A percentile compares a stretch with the other conserved stretches of the same genome.
Evolutionary conservation across 2,329 filamentous ascomycete species (phyloP).

Genomic region (Alternaria angustiovoidea): DNA sequence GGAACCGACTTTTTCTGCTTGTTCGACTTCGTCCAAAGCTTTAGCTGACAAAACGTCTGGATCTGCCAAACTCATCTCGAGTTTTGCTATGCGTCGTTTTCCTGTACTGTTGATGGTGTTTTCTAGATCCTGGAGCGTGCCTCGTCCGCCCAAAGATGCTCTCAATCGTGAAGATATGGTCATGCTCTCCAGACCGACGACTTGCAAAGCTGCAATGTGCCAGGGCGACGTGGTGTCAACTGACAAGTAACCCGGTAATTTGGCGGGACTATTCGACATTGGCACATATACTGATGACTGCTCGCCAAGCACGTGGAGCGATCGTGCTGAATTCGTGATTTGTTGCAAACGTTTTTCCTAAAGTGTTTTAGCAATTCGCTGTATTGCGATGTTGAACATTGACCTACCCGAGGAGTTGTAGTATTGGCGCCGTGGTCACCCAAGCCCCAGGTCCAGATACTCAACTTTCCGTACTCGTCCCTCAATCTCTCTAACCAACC

Average conservation of each 20-base stretch:
- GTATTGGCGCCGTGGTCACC: constrained; percentile 63
- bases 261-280: constrained; percentile 66
- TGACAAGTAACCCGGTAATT: constrained; percentile 64
- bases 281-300: constrained; percentile 82
- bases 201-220: constrained; percentile 80
- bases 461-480: constrained; percentile 90
- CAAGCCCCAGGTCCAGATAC: constrained; percentile 86
- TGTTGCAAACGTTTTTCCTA: constrained; percentile 70
- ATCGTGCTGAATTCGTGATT: constrained; percentile 76
- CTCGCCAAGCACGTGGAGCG: constrained; percentile 71
- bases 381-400: neutral
- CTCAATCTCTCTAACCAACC: constrained; percentile 69
- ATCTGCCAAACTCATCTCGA: constrained; percentile 70
- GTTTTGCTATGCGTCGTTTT: constrained; percentile 78
- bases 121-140: constrained; percentile 69
- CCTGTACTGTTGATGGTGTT: constrained; percentile 76
- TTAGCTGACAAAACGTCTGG: constrained; percentile 43
- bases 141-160: constrained; percentile 49
- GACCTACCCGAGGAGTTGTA: constrained; percentile 53
- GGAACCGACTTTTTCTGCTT: constrained; percentile 37
- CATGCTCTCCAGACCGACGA: constrained; percentile 78
- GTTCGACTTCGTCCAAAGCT: constrained; percentile 29
- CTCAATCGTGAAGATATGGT: constrained; percentile 78
- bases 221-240: constrained; percentile 74
- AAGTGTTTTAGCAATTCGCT: constrained; percentile 18